Percentiles rank a stretch among this genome's conserved stretches.
Evolutionary conservation across 2,329 filamentous ascomycete species (phyloP).

Genomic region (Colletotrichum navitas): DNA sequence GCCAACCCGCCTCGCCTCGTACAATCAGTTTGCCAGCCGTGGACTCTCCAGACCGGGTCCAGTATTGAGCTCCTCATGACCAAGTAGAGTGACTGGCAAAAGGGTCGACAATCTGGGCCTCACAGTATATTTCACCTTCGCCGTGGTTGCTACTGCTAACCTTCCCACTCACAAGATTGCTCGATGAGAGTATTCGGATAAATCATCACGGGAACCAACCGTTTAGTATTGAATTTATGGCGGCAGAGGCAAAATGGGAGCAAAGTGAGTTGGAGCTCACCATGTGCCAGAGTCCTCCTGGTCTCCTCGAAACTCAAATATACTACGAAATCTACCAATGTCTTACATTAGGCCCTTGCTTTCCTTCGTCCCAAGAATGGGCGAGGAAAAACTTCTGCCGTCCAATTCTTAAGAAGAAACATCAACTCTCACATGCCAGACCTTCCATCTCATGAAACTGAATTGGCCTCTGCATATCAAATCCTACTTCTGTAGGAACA

Average conservation of each 20-base stretch:
- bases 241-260: not conserved
- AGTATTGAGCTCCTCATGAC: not conserved
- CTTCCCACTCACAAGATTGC: not conserved
- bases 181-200: not conserved
- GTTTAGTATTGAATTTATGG: not conserved
- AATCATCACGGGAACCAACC: not conserved
- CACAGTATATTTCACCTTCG: not conserved
- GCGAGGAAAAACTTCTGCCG: constrained; percentile 12
- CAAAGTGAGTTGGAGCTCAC: not conserved
- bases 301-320: too few relatives aligned
- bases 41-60: not conserved
- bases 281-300: not conserved
- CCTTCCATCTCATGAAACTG: not conserved
- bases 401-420: not conserved
- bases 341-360: not conserved
- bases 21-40: not conserved
- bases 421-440: not conserved
- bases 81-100: not conserved
- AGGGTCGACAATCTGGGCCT: too few relatives aligned
- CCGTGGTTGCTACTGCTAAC: not conserved
- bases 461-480: not conserved
- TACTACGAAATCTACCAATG: too few relatives aligned
- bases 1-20: not conserved
- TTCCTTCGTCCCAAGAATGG: not conserved
- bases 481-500: not conserved